These are phyloP conservation scores for Citrus sp. DNA, from an alignment of 345 rosid species.

Conservation along the genomic window DNA sequence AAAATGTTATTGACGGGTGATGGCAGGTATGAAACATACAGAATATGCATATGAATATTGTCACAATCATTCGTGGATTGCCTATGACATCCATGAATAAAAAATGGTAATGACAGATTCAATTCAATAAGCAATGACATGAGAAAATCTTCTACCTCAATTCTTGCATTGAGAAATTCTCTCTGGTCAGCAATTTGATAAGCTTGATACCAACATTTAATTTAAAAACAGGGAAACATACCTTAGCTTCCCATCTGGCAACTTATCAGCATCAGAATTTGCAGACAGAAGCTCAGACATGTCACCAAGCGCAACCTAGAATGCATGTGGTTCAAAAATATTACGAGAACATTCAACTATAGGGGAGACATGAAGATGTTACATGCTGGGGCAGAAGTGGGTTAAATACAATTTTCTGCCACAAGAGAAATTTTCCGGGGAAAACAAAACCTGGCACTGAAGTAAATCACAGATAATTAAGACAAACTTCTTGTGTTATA, in stretches of 20 bases:
- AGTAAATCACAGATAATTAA: background rate
- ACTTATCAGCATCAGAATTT: conserved; percentile 61
- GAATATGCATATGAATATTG: background rate
- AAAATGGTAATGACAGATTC: background rate
- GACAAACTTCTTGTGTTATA: background rate
- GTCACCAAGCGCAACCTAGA: conserved; percentile 92
- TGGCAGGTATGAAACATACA: background rate
- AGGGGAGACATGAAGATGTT: background rate
- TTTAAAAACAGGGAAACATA: conserved; percentile 19
- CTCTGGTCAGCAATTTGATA: background rate
- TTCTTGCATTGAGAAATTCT: background rate
- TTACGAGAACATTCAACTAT: background rate
- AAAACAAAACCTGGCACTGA: background rate
- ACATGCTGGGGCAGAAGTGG: background rate
- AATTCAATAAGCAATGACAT: background rate
- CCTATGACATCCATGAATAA: background rate
- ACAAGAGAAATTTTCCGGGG: background rate
- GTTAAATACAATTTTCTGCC: background rate
- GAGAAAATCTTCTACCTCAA: background rate
- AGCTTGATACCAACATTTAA: background rate
- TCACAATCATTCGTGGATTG: background rate
- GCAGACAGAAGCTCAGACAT: conserved; percentile 64
- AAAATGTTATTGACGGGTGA: background rate
- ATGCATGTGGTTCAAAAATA: conserved; percentile 2
- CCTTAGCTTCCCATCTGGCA: conserved; percentile 86